A percentile compares a stretch with the other conserved stretches of the same genome.
These are phyloP conservation scores for Trichoderma brevicompactum DNA, from an alignment of 2,329 filamentous ascomycete genomes.

Conservation along the genomic window DNA sequence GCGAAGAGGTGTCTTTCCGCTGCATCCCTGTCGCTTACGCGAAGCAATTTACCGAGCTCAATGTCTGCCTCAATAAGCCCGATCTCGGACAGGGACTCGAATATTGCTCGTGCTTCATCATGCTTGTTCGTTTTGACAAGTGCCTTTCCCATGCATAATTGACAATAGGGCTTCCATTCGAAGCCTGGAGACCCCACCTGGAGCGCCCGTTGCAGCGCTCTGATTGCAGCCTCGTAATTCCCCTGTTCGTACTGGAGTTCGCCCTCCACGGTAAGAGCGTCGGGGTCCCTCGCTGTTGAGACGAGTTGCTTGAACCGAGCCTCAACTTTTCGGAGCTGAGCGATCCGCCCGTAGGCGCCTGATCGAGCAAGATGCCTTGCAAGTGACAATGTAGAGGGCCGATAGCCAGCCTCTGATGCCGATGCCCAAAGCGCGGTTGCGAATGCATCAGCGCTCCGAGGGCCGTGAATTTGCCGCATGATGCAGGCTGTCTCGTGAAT, in stretches of 20 bases:
- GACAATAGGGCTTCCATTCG: constrained; percentile 37
- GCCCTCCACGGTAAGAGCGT: constrained; percentile 45
- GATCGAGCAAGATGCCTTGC: constrained; percentile 33
- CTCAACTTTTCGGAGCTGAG: constrained; percentile 34
- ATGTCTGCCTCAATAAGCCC: constrained; percentile 36
- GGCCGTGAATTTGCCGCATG: constrained; percentile 31
- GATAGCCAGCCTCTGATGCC: constrained; percentile 41
- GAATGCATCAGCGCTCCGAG: constrained; percentile 30
- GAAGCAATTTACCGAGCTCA: constrained; percentile 38
- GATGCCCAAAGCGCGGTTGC: constrained; percentile 38
- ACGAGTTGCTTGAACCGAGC: constrained; percentile 41
- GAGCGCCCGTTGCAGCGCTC: constrained; percentile 37
- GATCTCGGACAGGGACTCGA: constrained; percentile 34
- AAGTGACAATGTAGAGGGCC: constrained; percentile 40
- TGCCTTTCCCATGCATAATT: constrained; percentile 37
- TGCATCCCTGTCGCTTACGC: constrained; percentile 32
- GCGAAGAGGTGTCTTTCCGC: constrained; percentile 37
- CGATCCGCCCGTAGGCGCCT: constrained; percentile 32
- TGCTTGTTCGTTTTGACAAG: constrained; percentile 33
- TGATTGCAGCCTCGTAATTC: constrained; percentile 35
- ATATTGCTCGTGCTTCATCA: constrained; percentile 34
- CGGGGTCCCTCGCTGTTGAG: constrained; percentile 38
- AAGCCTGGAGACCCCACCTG: constrained; percentile 32
- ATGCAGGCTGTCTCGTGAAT: constrained; percentile 41
- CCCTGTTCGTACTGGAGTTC: constrained; percentile 36